phyloP scores from a whole-genome alignment of 2,329 filamentous ascomycete genomes.

The Phyllachora maydis region DNA sequence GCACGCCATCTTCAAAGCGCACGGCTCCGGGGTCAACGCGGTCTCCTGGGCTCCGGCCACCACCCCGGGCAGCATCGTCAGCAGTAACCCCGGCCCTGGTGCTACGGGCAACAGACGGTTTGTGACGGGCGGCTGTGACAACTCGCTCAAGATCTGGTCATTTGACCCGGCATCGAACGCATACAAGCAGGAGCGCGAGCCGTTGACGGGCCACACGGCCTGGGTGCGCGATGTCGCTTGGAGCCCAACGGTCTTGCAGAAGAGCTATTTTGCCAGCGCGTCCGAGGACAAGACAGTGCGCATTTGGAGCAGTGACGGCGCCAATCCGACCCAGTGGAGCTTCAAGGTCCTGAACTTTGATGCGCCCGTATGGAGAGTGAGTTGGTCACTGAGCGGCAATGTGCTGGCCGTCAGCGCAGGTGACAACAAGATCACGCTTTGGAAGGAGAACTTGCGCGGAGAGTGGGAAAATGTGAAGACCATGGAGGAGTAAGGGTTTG shows the following conservation, averaged over 20 bases:
- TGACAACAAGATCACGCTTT: constrained; percentile 92
- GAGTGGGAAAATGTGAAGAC: constrained; percentile 97
- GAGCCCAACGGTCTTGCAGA: constrained; percentile 86
- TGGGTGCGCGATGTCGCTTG: constrained; percentile 97
- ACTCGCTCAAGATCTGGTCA: constrained; percentile 81
- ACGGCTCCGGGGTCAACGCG: constrained; percentile 85
- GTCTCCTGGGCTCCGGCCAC: constrained; percentile 88
- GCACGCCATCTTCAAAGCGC: constrained; percentile 74
- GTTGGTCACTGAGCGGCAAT: constrained; percentile 94
- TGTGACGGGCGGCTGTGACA: constrained; percentile 89
- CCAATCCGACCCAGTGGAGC: constrained; percentile 54
- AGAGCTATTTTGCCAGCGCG: constrained; percentile 90
- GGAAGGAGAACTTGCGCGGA: constrained; percentile 94
- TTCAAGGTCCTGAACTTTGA: constrained; percentile 77
- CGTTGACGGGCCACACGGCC: constrained; percentile 68
- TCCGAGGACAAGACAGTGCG: constrained; percentile 93
- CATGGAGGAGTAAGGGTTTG: constrained; percentile 87
- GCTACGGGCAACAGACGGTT: constrained; percentile 44
- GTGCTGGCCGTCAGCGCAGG: constrained; percentile 83
- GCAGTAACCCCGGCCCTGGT: constrained; percentile 19
- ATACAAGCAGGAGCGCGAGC: constrained; percentile 40
- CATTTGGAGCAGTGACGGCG: constrained; percentile 74
- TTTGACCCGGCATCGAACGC: constrained; percentile 43
- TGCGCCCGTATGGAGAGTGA: constrained; percentile 81
- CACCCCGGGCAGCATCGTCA: constrained; percentile 66